These are phyloP conservation scores for Knufia petricola DNA, from an alignment of 2,329 filamentous ascomycete species.

Conservation along the genomic window DNA sequence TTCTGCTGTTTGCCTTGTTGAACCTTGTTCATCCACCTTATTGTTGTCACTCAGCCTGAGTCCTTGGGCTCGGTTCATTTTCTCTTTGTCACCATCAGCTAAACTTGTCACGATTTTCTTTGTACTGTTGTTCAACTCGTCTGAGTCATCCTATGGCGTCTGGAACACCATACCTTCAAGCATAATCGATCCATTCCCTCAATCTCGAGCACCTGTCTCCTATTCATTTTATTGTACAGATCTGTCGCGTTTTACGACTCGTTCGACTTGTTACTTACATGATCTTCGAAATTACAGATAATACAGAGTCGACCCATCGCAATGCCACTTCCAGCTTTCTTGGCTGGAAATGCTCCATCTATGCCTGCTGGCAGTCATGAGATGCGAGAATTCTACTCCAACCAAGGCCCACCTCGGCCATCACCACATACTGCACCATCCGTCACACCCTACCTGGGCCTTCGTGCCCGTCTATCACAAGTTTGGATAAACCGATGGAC, in stretches of 20 bases:
- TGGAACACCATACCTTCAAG: conserved; percentile 1
- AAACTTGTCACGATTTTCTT: conserved; percentile 9
- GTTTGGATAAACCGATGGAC: conserved; percentile 98
- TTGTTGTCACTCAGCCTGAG: neutral
- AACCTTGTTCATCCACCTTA: no score
- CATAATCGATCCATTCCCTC: conserved; percentile 2
- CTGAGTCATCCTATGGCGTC: conserved; percentile 3
- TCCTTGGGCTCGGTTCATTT: neutral
- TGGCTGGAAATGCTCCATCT: conserved; percentile 48
- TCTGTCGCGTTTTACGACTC: neutral
- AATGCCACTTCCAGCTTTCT: conserved; percentile 33
- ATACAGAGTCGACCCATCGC: conserved; percentile 18
- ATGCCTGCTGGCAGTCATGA: conserved; percentile 51
- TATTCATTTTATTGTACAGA: neutral
- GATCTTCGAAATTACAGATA: conserved; percentile 15
- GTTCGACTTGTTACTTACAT: conserved; percentile 1
- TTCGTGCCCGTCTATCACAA: conserved; percentile 82
- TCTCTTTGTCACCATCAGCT: conserved; percentile 1
- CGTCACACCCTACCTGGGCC: conserved; percentile 83
- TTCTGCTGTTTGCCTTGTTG: conserved; percentile 8
- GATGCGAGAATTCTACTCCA: conserved; percentile 51
- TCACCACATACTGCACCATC: conserved; percentile 54
- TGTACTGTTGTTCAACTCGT: neutral
- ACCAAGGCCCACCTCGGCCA: conserved; percentile 46
- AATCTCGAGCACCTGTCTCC: neutral